Conservation (phyloP, 441 rosid species). For the Melastoma candidum region DNA sequence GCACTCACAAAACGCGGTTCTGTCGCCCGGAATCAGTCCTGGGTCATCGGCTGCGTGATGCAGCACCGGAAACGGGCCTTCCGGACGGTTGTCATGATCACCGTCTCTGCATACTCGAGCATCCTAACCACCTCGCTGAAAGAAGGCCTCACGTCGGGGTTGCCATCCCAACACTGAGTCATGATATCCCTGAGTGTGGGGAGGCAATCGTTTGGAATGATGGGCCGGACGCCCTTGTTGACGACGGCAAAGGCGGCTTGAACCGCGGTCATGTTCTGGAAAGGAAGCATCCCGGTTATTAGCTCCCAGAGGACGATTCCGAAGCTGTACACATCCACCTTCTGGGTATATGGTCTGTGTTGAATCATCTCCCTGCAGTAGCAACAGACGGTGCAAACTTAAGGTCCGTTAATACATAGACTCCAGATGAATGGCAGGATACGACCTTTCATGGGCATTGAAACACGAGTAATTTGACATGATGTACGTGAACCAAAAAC, state of each 20-base stretch:
- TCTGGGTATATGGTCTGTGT: slow-evolving; percentile 91
- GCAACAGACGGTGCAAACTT: neutral
- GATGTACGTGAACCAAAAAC: too few species aligned
- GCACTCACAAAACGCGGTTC: too few species aligned
- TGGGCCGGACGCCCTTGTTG: slow-evolving; percentile 81
- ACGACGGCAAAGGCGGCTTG: slow-evolving; percentile 99
- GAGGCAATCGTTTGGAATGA: slow-evolving; percentile 77
- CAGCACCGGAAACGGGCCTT: slow-evolving; percentile 98
- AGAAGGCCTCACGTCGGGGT: slow-evolving; percentile 88
- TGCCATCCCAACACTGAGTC: slow-evolving; percentile 91
- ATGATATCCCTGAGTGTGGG: slow-evolving; percentile 74
- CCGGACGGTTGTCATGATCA: slow-evolving; percentile 79
- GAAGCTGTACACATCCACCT: slow-evolving; percentile 92
- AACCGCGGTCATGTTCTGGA: slow-evolving; percentile 95
- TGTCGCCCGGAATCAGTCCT: slow-evolving; percentile 35
- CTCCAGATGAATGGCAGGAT: too few species aligned
- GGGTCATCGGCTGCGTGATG: slow-evolving; percentile 77
- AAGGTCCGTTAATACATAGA: too few species aligned
- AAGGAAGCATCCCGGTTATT: slow-evolving; percentile 78
- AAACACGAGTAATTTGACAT: neutral
- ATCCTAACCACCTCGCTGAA: slow-evolving; percentile 71
- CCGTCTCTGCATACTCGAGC: slow-evolving; percentile 82
- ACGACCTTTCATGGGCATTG: too few species aligned
- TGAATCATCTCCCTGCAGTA: slow-evolving; percentile 88
- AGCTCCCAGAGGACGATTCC: slow-evolving; percentile 97